These are phyloP conservation scores for Wickerhamomyces kurtzmanii DNA, from an alignment of 805 yeast species.

Conservation along the genomic window DNA sequence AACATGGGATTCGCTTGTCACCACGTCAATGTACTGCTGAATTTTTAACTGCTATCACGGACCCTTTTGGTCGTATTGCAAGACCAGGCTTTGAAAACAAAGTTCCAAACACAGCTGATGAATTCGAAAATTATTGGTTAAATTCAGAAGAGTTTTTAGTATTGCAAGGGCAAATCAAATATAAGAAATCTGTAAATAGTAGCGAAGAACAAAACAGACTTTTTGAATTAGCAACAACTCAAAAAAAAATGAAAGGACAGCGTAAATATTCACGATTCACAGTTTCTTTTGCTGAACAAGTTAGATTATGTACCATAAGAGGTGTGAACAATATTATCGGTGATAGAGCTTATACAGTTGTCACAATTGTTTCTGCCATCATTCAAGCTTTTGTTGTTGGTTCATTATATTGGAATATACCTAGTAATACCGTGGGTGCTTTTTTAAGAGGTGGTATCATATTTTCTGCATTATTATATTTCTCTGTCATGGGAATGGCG, in stretches of 20 bases:
- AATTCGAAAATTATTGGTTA: constrained; percentile 37
- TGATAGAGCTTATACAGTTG: constrained; percentile 37
- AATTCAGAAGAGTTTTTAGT: constrained; percentile 26
- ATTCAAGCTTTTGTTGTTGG: constrained; percentile 49
- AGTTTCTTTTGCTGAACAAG: constrained; percentile 29
- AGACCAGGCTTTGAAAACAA: constrained; percentile 32
- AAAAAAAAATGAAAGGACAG: constrained; percentile 14
- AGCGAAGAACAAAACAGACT: constrained; percentile 22
- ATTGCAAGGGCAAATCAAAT: constrained; percentile 34
- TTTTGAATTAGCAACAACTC: constrained; percentile 10
- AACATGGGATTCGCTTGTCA: constrained; percentile 46
- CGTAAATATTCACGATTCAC: constrained; percentile 19
- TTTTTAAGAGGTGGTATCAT: constrained; percentile 53
- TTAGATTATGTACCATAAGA: constrained; percentile 34
- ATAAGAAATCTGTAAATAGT: constrained; percentile 13
- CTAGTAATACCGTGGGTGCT: constrained; percentile 39
- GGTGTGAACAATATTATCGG: constrained; percentile 44
- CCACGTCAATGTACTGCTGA: constrained; percentile 55
- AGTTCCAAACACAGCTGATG: constrained; percentile 48
- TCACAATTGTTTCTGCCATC: constrained; percentile 17
- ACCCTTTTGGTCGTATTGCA: constrained; percentile 37
- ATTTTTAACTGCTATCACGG: constrained; percentile 50
- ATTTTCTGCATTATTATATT: constrained; percentile 47
- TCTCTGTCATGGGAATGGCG: constrained; percentile 34
- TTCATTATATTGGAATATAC: constrained; percentile 46